phyloP scores from a whole-genome alignment of 2,329 filamentous ascomycete species.

The Fusarium torreyae region DNA sequence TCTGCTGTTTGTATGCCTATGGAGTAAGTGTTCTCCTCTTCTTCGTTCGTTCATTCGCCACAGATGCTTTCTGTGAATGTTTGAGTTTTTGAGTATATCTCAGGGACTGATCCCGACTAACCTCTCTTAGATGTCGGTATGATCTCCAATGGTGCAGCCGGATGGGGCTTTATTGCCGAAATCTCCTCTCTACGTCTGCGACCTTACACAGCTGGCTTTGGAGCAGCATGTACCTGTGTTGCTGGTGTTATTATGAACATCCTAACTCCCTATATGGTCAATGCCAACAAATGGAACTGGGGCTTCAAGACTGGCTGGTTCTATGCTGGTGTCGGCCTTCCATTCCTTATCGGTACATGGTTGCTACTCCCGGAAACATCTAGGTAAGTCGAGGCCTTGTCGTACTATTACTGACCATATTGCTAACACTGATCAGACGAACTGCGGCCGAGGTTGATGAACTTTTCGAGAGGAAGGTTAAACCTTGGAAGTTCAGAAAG shows the following conservation, averaged over 20 bases:
- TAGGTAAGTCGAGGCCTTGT: slow-evolving; percentile 9
- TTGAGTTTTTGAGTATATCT: too few relatives aligned
- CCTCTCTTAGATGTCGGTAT: slow-evolving; percentile 19
- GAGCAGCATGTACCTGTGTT: slow-evolving; percentile 47
- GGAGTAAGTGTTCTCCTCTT: too few relatives aligned
- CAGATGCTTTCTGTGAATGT: too few relatives aligned
- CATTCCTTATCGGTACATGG: slow-evolving; percentile 49
- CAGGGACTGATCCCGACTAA: too few relatives aligned
- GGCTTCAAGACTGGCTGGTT: slow-evolving; percentile 53
- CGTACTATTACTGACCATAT: too few relatives aligned
- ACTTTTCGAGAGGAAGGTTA: too few relatives aligned
- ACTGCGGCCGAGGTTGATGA: too few relatives aligned
- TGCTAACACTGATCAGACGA: too few relatives aligned
- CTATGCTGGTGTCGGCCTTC: slow-evolving; percentile 46
- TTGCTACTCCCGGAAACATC: slow-evolving; percentile 52
- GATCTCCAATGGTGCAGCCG: slow-evolving; percentile 32
- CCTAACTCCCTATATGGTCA: slow-evolving; percentile 54
- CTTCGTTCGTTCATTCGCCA: too few relatives aligned
- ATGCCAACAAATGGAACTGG: slow-evolving; percentile 52
- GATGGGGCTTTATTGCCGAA: slow-evolving; percentile 54
- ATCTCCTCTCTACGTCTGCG: slow-evolving; percentile 56
- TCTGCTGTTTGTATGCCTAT: too few relatives aligned
- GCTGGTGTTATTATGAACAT: slow-evolving; percentile 47
- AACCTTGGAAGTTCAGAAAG: too few relatives aligned
- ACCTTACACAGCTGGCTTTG: slow-evolving; percentile 27